phyloP scores from a whole-genome alignment of 306 rosid species.

The Biancaea sappan region DNA sequence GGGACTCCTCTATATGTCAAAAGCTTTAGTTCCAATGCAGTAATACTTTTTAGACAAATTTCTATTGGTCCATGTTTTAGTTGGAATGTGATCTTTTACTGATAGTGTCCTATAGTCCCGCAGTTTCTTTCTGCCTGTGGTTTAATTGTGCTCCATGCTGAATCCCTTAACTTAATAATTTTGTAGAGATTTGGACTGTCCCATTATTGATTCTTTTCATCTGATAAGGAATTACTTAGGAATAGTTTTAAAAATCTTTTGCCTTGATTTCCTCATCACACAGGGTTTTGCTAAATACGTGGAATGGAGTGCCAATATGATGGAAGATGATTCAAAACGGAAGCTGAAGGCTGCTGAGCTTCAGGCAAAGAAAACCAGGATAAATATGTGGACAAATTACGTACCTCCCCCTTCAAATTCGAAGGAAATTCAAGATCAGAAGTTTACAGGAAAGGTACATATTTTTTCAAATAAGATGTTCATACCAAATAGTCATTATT shows the following conservation, averaged over 20 bases:
- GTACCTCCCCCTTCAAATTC: conserved; percentile 80
- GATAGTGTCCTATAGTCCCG: not conserved
- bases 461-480: conserved; percentile 3
- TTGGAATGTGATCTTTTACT: not conserved
- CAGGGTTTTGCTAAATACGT: conserved; percentile 83
- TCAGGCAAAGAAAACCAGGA: conserved; percentile 70
- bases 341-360: conserved; percentile 74
- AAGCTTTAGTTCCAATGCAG: not conserved
- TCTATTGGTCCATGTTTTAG: conserved; percentile 3
- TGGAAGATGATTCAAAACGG: conserved; percentile 84
- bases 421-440: conserved; percentile 82
- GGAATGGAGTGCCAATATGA: conserved; percentile 90
- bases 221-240: conserved; percentile 3
- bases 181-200: conserved; percentile 2
- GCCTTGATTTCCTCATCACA: conserved; percentile 8
- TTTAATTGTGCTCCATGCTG: not conserved
- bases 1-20: not conserved
- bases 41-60: not conserved
- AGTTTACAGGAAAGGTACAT: conserved; percentile 80
- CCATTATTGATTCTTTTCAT: not conserved
- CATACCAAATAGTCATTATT: conserved; percentile 12
- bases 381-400: conserved; percentile 78
- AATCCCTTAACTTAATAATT: not conserved
- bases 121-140: conserved; percentile 6
- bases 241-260: not conserved